phyloP scores from a whole-genome alignment of 371 early-diverging fungal genomes.

The Syncephalastrum racemosum region DNA sequence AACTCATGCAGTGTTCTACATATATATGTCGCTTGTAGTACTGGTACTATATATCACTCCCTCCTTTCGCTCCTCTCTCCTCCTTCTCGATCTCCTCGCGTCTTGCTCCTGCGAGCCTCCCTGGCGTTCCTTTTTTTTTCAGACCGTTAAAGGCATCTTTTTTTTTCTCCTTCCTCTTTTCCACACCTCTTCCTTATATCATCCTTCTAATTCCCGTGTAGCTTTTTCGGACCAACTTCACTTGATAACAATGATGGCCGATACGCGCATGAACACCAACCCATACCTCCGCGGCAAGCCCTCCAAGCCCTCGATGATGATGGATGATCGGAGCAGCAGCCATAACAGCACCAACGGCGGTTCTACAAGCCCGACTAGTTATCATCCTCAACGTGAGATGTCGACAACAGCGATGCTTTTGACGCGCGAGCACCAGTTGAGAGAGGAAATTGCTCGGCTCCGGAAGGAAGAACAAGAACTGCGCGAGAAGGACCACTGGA shows the following conservation, averaged over 20 bases:
- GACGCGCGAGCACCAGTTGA: constrained; percentile 37
- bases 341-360: background rate
- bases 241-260: no score
- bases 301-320: background rate
- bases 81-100: background rate
- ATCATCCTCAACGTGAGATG: constrained; percentile 2
- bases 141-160: background rate
- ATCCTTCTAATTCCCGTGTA: background rate
- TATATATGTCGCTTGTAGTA: no score
- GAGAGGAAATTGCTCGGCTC: constrained; percentile 47
- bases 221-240: no score
- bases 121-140: background rate
- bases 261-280: no score
- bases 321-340: constrained; percentile 9
- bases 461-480: constrained; percentile 45
- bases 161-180: background rate
- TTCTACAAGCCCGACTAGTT: background rate
- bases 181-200: background rate
- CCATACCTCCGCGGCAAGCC: no score
- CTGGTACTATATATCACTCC: background rate
- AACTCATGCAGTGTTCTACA: no score
- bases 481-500: constrained; percentile 38
- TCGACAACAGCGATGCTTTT: constrained; percentile 6
- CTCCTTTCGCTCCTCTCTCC: constrained; percentile 1
- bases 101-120: background rate